Percentiles rank a stretch among this genome's conserved stretches.
phyloP scores from a whole-genome alignment of 2,329 filamentous ascomycete species.

The Coccinonectria pachysandricola region DNA sequence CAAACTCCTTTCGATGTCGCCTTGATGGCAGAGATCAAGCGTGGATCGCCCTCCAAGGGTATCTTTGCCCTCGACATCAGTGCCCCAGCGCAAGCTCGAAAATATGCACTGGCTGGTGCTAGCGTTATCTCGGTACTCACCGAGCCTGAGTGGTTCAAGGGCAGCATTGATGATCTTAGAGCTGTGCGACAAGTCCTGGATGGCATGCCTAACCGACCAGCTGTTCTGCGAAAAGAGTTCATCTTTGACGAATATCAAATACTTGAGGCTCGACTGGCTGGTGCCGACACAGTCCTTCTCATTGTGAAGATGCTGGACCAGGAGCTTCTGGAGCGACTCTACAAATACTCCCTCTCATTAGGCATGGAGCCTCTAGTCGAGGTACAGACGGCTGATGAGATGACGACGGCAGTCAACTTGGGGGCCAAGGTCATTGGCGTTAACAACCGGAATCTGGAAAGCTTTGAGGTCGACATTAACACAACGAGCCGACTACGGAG shows the following conservation, averaged over 20 bases:
- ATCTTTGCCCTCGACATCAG: slow-evolving; percentile 81
- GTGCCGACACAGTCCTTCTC: slow-evolving; percentile 86
- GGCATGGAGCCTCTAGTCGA: slow-evolving; percentile 98
- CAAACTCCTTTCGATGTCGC: slow-evolving; percentile 82
- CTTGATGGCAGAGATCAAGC: slow-evolving; percentile 94
- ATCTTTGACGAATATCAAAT: slow-evolving; percentile 98
- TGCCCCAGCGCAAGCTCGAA: slow-evolving; percentile 79
- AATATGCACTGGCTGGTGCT: slow-evolving; percentile 86
- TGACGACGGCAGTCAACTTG: slow-evolving; percentile 75
- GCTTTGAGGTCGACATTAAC: slow-evolving; percentile 89
- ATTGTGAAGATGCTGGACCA: slow-evolving; percentile 96
- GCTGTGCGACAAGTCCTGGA: slow-evolving; percentile 81
- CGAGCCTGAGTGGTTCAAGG: slow-evolving; percentile 98
- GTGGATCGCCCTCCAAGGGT: slow-evolving; percentile 92
- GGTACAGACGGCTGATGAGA: slow-evolving; percentile 90
- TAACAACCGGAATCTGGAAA: slow-evolving; percentile 94
- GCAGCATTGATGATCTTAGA: slow-evolving; percentile 85
- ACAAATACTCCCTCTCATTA: slow-evolving; percentile 77
- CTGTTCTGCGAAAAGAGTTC: slow-evolving; percentile 90
- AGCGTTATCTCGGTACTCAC: slow-evolving; percentile 98
- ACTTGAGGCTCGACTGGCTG: slow-evolving; percentile 81
- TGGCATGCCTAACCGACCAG: slow-evolving; percentile 84
- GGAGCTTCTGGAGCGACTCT: slow-evolving; percentile 63
- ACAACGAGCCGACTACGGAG: slow-evolving; percentile 83
- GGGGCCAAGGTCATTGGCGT: slow-evolving; percentile 90